These are phyloP conservation scores for Craterostigma plantagineum DNA, from an alignment of 257 asterid species.

Conservation along the genomic window DNA sequence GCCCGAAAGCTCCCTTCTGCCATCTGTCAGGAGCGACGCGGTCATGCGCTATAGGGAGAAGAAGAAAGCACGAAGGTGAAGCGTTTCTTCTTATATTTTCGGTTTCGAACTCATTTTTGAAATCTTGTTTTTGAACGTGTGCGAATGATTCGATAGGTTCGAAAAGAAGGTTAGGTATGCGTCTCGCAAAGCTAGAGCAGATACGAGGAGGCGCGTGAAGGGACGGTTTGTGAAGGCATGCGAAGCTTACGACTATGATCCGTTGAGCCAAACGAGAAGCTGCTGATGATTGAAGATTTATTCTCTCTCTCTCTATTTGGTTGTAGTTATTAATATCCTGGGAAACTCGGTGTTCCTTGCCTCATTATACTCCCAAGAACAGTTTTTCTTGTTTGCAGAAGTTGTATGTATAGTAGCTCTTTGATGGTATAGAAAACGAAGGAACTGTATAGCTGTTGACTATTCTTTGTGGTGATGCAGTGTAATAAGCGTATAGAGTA, in stretches of 20 bases:
- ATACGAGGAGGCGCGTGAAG: slow-evolving; percentile 82
- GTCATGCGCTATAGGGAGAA: slow-evolving; percentile 91
- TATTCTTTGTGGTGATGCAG: no score
- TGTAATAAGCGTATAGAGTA: no score
- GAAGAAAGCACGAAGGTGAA: slow-evolving; percentile 59
- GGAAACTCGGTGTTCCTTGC: no score
- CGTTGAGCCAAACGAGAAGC: slow-evolving; percentile 55
- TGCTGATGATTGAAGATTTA: no score
- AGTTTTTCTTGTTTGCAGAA: no score
- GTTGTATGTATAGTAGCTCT: no score
- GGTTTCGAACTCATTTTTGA: background rate
- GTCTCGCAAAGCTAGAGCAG: slow-evolving; percentile 95
- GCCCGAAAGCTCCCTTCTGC: slow-evolving; percentile 39
- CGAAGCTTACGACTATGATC: slow-evolving; percentile 78
- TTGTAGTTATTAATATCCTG: no score
- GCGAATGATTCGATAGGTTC: slow-evolving; percentile 21
- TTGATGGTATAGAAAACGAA: no score
- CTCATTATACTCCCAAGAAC: no score
- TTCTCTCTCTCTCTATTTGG: no score
- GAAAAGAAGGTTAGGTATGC: slow-evolving; percentile 86
- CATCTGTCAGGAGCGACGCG: slow-evolving; percentile 58
- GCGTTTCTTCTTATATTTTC: background rate
- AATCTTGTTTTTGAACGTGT: no score
- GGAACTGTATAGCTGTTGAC: no score
- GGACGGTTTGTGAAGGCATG: slow-evolving; percentile 96